A percentile compares a stretch with the other conserved stretches of the same genome.
Evolutionary conservation across 805 yeast genomes (phyloP).

Genomic region (Nakazawaea ishiwadae): DNA sequence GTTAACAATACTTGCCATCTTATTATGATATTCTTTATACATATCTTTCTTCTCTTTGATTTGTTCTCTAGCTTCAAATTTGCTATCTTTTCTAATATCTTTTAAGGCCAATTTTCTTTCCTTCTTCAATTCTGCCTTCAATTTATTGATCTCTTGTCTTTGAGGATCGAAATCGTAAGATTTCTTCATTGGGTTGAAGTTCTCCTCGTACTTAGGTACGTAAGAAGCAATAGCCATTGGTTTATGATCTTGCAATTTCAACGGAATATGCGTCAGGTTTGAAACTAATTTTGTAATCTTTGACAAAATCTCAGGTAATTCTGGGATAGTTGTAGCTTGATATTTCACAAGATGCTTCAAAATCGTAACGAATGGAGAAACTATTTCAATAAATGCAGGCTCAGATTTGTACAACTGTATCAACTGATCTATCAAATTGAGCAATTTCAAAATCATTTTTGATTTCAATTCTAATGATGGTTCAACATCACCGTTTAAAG

Average conservation of each 20-base stretch:
- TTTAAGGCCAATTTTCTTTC: slow-evolving; percentile 85
- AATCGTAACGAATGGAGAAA: slow-evolving; percentile 39
- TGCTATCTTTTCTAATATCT: slow-evolving; percentile 85
- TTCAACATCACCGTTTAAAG: neutral
- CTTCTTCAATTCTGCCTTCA: slow-evolving; percentile 81
- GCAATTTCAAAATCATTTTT: slow-evolving; percentile 29
- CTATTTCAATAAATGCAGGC: slow-evolving; percentile 55
- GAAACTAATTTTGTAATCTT: slow-evolving; percentile 46
- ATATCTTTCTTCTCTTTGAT: slow-evolving; percentile 71
- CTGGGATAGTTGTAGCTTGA: slow-evolving; percentile 30
- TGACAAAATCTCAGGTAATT: slow-evolving; percentile 29
- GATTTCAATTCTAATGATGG: slow-evolving; percentile 21
- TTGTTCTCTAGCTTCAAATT: slow-evolving; percentile 82
- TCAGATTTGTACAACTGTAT: slow-evolving; percentile 55
- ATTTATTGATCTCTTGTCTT: slow-evolving; percentile 77
- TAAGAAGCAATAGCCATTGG: slow-evolving; percentile 80
- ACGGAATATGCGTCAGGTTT: slow-evolving; percentile 59
- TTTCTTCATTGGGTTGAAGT: slow-evolving; percentile 92
- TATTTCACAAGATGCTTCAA: slow-evolving; percentile 34
- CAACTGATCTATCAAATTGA: slow-evolving; percentile 28
- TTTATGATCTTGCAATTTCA: slow-evolving; percentile 76
- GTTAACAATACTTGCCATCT: slow-evolving; percentile 83
- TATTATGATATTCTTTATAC: slow-evolving; percentile 78
- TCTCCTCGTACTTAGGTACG: slow-evolving; percentile 92
- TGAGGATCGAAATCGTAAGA: slow-evolving; percentile 81